These are phyloP conservation scores for Hypericum androsaemum DNA, from an alignment of 345 rosid genomes.

Conservation along the genomic window DNA sequence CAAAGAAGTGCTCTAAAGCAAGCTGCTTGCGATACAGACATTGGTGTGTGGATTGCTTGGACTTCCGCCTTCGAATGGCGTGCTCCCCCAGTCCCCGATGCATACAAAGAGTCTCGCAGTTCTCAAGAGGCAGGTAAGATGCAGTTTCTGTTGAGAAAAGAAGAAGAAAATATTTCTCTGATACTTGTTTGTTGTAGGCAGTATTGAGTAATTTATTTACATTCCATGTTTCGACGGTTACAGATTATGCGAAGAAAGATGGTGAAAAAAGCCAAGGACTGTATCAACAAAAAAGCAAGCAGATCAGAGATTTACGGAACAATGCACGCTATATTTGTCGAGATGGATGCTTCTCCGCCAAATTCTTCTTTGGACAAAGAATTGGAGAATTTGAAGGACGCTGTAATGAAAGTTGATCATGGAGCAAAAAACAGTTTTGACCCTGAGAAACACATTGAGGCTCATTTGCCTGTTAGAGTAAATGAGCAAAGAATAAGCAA, in stretches of 20 bases:
- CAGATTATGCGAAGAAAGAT: conserved; percentile 28
- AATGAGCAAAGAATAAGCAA: conserved; percentile 33
- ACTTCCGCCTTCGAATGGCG: conserved; percentile 35
- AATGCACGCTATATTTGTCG: conserved; percentile 27
- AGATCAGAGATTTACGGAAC: conserved; percentile 26
- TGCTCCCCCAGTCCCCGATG: conserved; percentile 40
- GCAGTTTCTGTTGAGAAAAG: not conserved
- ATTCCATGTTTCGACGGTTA: not conserved
- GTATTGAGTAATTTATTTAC: not conserved
- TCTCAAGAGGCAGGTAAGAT: conserved; percentile 28
- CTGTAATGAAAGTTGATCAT: conserved; percentile 17
- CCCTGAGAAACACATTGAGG: conserved; percentile 26
- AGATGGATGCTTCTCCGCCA: conserved; percentile 19
- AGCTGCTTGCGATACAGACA: conserved; percentile 12
- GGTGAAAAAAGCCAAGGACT: conserved; percentile 25
- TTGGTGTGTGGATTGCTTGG: conserved; percentile 33
- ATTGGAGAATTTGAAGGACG: conserved; percentile 25
- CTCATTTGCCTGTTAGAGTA: conserved; percentile 25
- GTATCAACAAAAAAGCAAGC: conserved; percentile 19
- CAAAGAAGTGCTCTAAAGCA: not conserved
- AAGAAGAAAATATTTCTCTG: no score
- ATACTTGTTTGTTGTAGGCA: not conserved
- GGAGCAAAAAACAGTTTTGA: conserved; percentile 12
- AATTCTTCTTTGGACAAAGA: conserved; percentile 13
- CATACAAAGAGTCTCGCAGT: conserved; percentile 32